A percentile compares a stretch with the other conserved stretches of the same genome.
Evolutionary conservation across 176 grass and related monocot species (phyloP).

Genomic region (Cenchrus purpureus): DNA sequence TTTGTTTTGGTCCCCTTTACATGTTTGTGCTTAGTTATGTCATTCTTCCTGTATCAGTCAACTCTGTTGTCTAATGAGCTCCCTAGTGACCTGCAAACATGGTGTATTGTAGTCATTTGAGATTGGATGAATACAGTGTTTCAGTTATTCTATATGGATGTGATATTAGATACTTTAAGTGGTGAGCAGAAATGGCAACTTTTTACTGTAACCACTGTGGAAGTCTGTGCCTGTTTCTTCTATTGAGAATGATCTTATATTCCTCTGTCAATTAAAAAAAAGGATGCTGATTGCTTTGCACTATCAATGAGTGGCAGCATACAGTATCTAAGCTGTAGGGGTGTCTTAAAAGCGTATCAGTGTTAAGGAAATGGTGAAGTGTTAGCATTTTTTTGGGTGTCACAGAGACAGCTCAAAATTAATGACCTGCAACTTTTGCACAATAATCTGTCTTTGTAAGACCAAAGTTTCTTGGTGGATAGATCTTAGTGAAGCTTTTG

Average conservation of each 20-base stretch:
- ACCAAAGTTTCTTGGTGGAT: conserved; percentile 9
- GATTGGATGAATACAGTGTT: background rate
- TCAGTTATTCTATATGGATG: conserved; percentile 17
- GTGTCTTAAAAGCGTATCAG: background rate
- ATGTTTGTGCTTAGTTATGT: background rate
- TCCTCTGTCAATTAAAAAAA: background rate
- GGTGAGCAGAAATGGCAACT: background rate
- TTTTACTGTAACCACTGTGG: background rate
- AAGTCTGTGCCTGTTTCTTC: background rate
- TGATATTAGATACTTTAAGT: conserved; percentile 1
- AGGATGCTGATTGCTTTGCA: background rate
- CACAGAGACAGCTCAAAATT: conserved; percentile 12
- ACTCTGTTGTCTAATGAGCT: background rate
- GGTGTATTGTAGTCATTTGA: background rate
- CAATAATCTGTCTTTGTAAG: background rate
- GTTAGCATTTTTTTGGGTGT: conserved; percentile 7
- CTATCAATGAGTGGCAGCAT: conserved; percentile 3
- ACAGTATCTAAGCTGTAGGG: background rate
- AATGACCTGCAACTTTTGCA: background rate
- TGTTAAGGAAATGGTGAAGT: background rate
- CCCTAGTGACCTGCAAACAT: background rate
- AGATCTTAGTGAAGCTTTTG: conserved; percentile 17
- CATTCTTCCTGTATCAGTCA: background rate
- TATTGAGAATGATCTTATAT: background rate
- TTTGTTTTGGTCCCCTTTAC: background rate